Evolutionary conservation across 768 basidiomycete species (phyloP), one percentile per base, ranked within the genome.

Genomic region (Tulasnella sp.): DNA sequence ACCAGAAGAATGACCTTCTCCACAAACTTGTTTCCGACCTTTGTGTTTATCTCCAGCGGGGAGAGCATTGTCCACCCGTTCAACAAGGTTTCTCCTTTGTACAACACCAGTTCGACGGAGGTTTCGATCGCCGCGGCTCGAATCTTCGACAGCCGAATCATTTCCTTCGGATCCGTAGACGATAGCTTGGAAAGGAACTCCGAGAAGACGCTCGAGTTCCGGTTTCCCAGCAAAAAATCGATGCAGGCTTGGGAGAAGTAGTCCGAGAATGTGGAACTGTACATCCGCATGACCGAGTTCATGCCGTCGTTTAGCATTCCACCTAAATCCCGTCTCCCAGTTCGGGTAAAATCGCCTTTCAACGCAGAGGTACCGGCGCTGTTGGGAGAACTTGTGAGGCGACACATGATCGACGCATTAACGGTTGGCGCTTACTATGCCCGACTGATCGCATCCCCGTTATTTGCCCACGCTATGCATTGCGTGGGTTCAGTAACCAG

Each of bases 231-330:
- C 74, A 86, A 80, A 64, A 82, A 93, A 68, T 91, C 87, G 63
- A 98, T 92, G 42, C 94, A 90, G 0, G 93, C 91, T 71, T 99
- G 96, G 57, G 79, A 83, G 69, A 97, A 99, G 85, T 91, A 99
- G 69, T 99, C 96, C 62, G 84, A 82, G 66, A 90, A 90, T 0
- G 87, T 85, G 17, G 88, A 83, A 8, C 85, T 84, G 70, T 83
- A 90, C 82, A 90, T 83, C 63, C 90, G 81, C 29, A 91, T 84
- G 15, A 98, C 71, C 5, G 92, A 96, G 69, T 98, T 99, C 59
- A 94, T 82, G 0, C 96, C 94, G 63, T 99, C 94, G 65, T 96
- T 89, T 15, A 97, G 75, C 73, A 98, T 78, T 0, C 96, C 96
- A 46, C 78, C 77, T 21, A 96, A 71, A 66, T 99, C 93, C 21